Evolutionary conservation across 495 filamentous ascomycete genomes (phyloP).

Genomic region (Aspergillus olivimuriae): DNA sequence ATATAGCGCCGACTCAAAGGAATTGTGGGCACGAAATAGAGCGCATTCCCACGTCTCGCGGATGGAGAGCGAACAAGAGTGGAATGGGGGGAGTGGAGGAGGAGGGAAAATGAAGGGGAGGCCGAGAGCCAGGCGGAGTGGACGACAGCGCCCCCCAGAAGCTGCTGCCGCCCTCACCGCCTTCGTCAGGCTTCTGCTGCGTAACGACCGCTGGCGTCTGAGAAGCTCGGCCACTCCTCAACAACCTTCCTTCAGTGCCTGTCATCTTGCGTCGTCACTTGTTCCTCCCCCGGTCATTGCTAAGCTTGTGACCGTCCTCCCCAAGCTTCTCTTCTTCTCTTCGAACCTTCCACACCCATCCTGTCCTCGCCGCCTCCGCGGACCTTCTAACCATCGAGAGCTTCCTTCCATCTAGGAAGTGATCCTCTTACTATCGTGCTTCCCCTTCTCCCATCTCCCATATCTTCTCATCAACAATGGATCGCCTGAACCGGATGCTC

Average conservation of each 20-base stretch:
- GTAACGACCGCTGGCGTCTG: no score
- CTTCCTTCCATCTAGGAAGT: slow-evolving; percentile 38
- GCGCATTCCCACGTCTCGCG: slow-evolving; percentile 9
- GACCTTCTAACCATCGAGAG: slow-evolving; percentile 16
- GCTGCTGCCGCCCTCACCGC: slow-evolving; percentile 17
- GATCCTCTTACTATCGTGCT: slow-evolving; percentile 18
- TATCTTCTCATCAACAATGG: slow-evolving; percentile 50
- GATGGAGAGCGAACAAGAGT: slow-evolving; percentile 10
- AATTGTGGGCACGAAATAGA: slow-evolving; percentile 3
- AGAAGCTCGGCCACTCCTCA: no score
- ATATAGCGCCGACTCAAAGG: slow-evolving; percentile 2
- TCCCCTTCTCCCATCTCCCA: slow-evolving; percentile 11
- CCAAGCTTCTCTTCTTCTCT: no score
- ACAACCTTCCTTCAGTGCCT: neutral
- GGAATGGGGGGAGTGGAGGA: slow-evolving; percentile 6
- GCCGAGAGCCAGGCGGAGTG: slow-evolving; percentile 15
- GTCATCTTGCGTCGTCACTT: neutral
- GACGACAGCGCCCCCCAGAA: slow-evolving; percentile 3
- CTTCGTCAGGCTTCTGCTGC: slow-evolving; percentile 20
- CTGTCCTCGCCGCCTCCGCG: neutral
- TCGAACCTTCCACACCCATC: neutral
- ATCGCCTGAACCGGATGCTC: slow-evolving; percentile 80
- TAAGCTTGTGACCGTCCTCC: no score
- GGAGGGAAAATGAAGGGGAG: slow-evolving; percentile 11
- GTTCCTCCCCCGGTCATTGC: no score